These are phyloP conservation scores for Lanzia echinophila DNA, from an alignment of 2,329 filamentous ascomycete genomes.

Conservation along the genomic window DNA sequence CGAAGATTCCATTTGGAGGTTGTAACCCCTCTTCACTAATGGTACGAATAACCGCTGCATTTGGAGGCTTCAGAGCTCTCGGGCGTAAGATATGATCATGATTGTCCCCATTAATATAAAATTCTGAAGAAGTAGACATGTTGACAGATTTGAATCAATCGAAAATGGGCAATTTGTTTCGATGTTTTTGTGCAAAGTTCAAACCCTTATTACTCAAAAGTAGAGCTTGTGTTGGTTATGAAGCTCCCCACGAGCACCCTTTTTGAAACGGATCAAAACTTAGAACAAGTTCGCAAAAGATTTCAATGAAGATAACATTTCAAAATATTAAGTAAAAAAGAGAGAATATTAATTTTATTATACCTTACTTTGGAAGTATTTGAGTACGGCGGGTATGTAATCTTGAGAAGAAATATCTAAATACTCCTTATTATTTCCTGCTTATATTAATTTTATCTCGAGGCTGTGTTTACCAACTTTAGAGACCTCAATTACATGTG, in stretches of 20 bases:
- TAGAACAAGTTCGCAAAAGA: neutral
- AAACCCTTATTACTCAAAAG: neutral
- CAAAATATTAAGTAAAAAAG: neutral
- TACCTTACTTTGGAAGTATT: too few relatives aligned
- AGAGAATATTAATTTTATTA: neutral
- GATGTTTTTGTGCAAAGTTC: neutral
- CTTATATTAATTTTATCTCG: too few relatives aligned
- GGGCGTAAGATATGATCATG: constrained; percentile 30
- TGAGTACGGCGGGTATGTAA: too few relatives aligned
- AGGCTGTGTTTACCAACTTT: too few relatives aligned
- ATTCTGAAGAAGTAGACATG: constrained; percentile 28
- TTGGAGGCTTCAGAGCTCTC: constrained; percentile 23
- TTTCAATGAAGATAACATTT: constrained; percentile 2
- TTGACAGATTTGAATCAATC: constrained; percentile 1
- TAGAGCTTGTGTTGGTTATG: neutral
- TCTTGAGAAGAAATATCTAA: too few relatives aligned
- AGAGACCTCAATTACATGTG: too few relatives aligned
- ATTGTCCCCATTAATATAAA: constrained; percentile 21
- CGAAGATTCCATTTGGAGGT: constrained; percentile 10
- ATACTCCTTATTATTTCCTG: too few relatives aligned
- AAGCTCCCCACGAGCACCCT: constrained; percentile 3
- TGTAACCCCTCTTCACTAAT: constrained; percentile 22
- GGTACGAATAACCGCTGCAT: constrained; percentile 23
- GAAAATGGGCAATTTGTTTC: neutral
- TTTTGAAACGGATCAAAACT: constrained; percentile 3